phyloP scores from a whole-genome alignment of 2,329 filamentous ascomycete genomes.

The Emydomyces testavorans region DNA sequence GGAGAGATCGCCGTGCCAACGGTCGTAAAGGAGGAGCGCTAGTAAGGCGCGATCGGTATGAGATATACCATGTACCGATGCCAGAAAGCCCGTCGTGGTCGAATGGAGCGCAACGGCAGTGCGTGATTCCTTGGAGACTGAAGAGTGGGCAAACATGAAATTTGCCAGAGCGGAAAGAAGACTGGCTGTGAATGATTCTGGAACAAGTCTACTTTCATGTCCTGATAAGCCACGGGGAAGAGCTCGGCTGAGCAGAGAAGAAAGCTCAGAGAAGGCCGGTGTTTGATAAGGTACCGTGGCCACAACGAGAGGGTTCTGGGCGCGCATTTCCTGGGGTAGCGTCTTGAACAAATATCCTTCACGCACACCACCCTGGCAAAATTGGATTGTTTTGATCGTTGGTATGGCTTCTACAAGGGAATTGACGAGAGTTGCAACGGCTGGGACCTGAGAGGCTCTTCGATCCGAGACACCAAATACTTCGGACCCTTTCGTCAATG shows the following conservation, averaged over 20 bases:
- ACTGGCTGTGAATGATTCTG: conserved; percentile 35
- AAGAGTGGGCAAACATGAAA: conserved; percentile 44
- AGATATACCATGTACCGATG: conserved; percentile 58
- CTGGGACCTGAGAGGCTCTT: conserved; percentile 68
- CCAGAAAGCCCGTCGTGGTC: conserved; percentile 57
- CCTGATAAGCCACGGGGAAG: conserved; percentile 31
- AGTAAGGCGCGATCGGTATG: conserved; percentile 62
- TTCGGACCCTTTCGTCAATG: conserved; percentile 26
- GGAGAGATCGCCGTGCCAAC: conserved; percentile 59
- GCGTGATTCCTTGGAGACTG: conserved; percentile 43
- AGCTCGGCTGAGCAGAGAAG: conserved; percentile 38
- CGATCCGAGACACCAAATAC: conserved; percentile 68
- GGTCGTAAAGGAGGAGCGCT: conserved; percentile 57
- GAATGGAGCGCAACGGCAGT: conserved; percentile 61
- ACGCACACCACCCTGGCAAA: conserved; percentile 77
- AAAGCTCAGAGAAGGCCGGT: conserved; percentile 38
- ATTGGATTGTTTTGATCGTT: conserved; percentile 60
- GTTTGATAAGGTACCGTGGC: conserved; percentile 46
- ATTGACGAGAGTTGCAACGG: conserved; percentile 69
- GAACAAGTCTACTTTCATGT: conserved; percentile 22
- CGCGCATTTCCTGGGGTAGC: conserved; percentile 48
- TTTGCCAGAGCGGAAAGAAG: conserved; percentile 49
- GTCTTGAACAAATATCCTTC: conserved; percentile 71
- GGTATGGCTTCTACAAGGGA: conserved; percentile 60
- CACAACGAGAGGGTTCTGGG: conserved; percentile 54